Base-by-base conservation (phyloP, 2,329 filamentous ascomycete species). In the Alternaria sp. region DNA sequence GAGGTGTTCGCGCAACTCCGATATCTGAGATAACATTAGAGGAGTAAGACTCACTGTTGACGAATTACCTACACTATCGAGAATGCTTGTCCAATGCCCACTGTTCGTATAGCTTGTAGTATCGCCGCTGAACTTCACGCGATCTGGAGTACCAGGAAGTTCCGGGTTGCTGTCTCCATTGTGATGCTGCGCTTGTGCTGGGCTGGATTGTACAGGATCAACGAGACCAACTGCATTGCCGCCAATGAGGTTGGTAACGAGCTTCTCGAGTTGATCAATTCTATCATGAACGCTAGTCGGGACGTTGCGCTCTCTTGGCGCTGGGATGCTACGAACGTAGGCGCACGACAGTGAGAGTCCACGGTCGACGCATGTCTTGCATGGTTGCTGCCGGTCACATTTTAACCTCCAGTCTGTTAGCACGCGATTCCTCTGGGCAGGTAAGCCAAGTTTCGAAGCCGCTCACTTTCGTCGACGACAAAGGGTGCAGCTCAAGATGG, bases 341-440 rank as follows among this genome's bases (percentile, higher is more conserved):
- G 71, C 71, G 62, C 74, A 76, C 6, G 75, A 75, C 7, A 75
- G 58, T 29, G 75, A 71, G 36, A 77, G 61, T 17, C 75, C 75
- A 44, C 75, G 70, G 45, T 76, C 74, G n/a, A 71, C 63, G 53
- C 73, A 76, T 48, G 71, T 72, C 44, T 74, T 75, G 58, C 73
- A 76, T 45, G 75, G 75, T 45, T 75, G 70, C 45, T 74, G 71
- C 14, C 75, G 69, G 54, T 77, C 74, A 58, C 75, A 77, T 66
- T 76, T 77, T 51, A 77, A 40, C 31, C 58, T 61, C 54, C 55
- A 37, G 13, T 4, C 24, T 36, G 33, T 66, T 49, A 66, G 63
- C 39, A 53, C 17, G 37, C 9, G 36, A 40, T 24, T 36, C 7
- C 11, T 31, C 5, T 4, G 36, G 26, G 14, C 26, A 26, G 33